These are phyloP conservation scores for Microsporum audouinii DNA, from an alignment of 2,329 filamentous ascomycete species.

Conservation along the genomic window DNA sequence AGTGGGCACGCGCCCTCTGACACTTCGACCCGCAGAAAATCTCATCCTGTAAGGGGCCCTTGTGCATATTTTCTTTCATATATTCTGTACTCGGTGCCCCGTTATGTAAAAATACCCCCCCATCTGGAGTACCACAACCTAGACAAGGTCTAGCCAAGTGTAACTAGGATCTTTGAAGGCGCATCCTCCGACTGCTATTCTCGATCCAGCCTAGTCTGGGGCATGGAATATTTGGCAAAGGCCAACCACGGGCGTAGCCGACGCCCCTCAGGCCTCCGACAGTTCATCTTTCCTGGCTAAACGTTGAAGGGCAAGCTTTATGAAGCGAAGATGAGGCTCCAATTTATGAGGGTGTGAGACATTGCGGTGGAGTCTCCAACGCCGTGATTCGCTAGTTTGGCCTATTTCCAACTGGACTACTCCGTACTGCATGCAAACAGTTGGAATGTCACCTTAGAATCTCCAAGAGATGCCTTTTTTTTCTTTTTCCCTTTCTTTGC, in stretches of 20 bases:
- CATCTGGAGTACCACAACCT: not conserved
- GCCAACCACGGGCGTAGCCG: conserved; percentile 1
- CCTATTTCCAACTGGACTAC: not conserved
- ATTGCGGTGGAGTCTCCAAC: not conserved
- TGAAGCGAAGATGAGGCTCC: not conserved
- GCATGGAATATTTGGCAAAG: not conserved
- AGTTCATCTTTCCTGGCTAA: not conserved
- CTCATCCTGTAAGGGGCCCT: not conserved
- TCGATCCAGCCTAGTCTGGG: not conserved
- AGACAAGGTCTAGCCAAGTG: not conserved
- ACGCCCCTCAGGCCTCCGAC: not conserved
- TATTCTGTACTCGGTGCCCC: not conserved
- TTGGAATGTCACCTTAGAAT: not conserved
- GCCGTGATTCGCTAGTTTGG: not conserved
- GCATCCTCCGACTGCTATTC: not conserved
- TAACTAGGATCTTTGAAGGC: not conserved
- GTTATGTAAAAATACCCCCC: not conserved
- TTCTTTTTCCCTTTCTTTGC: not conserved
- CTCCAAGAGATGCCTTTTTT: not conserved
- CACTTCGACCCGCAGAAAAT: not conserved
- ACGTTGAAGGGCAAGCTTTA: not conserved
- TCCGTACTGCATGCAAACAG: not conserved
- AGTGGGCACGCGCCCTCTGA: not conserved
- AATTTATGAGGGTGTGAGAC: not conserved
- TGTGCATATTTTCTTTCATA: not conserved